Conservation (phyloP, 2,329 filamentous ascomycete genomes). For the Aspergillus uvarum region DNA sequence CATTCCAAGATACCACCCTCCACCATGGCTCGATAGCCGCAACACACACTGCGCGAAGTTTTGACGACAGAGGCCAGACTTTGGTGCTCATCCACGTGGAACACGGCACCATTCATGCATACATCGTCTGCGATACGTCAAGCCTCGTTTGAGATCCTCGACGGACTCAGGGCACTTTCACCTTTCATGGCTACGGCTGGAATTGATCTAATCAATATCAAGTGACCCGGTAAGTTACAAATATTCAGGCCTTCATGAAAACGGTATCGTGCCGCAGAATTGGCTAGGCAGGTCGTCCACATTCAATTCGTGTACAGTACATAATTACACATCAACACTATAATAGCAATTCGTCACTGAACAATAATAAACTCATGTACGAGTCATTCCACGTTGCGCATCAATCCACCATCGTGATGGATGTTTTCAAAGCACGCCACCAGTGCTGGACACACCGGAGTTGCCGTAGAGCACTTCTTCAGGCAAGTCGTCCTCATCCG, state of each 20-base stretch:
- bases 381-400: background rate
- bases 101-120: too few relatives aligned
- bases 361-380: background rate
- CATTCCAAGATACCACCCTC: background rate
- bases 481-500: slow-evolving; percentile 26
- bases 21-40: background rate
- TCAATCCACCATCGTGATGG: background rate
- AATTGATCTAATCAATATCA: too few relatives aligned
- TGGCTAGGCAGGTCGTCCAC: background rate
- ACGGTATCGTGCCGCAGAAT: background rate
- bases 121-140: too few relatives aligned
- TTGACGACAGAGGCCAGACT: too few relatives aligned
- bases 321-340: background rate
- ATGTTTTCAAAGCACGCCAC: background rate
- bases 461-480: slow-evolving; percentile 1
- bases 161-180: background rate
- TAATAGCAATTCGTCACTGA: background rate
- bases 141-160: too few relatives aligned
- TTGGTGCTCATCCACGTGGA: too few relatives aligned
- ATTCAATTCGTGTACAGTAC: background rate
- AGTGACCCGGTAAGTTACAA: background rate
- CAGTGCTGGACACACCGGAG: slow-evolving; percentile 2
- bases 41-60: background rate
- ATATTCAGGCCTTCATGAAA: background rate
- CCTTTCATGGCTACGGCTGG: background rate